A percentile compares a stretch with the other conserved stretches of the same genome.
These are phyloP conservation scores for Metschnikowia gruessii DNA, from an alignment of 805 yeast genomes.

Conservation along the genomic window DNA sequence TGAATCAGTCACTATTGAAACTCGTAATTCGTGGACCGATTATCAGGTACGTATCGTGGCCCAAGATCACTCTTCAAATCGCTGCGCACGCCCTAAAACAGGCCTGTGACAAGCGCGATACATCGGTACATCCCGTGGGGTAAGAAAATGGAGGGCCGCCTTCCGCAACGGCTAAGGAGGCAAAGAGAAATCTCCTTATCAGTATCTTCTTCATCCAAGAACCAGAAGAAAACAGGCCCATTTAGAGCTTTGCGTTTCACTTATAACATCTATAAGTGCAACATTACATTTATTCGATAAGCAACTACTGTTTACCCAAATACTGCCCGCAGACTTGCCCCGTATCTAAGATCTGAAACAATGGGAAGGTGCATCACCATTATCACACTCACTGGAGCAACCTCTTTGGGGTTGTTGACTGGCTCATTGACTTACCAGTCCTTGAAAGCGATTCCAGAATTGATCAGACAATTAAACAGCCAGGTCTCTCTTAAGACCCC, in stretches of 20 bases:
- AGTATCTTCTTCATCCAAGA: not conserved
- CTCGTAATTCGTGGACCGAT: too few relatives aligned
- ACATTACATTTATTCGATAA: not conserved
- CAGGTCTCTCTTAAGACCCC: conserved; percentile 17
- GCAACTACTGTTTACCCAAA: not conserved
- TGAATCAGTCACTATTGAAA: too few relatives aligned
- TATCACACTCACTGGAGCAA: conserved; percentile 61
- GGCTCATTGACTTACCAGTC: conserved; percentile 47
- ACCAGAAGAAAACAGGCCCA: not conserved
- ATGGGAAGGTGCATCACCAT: conserved; percentile 39
- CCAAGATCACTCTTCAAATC: too few relatives aligned
- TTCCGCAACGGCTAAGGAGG: conserved; percentile 7
- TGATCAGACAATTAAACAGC: conserved; percentile 28
- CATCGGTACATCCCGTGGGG: conserved; percentile 11
- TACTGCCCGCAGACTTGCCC: not conserved
- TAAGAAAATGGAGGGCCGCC: conserved; percentile 8
- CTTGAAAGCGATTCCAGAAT: conserved; percentile 27
- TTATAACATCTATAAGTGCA: not conserved
- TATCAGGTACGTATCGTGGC: too few relatives aligned
- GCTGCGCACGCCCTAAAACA: not conserved
- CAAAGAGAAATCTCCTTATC: not conserved
- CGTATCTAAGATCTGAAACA: not conserved
- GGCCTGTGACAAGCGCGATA: not conserved
- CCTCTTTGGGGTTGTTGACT: conserved; percentile 65
- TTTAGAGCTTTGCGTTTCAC: not conserved